These are phyloP conservation scores for Hypoxylon sp. DNA, from an alignment of 2,329 filamentous ascomycete genomes.

Conservation along the genomic window DNA sequence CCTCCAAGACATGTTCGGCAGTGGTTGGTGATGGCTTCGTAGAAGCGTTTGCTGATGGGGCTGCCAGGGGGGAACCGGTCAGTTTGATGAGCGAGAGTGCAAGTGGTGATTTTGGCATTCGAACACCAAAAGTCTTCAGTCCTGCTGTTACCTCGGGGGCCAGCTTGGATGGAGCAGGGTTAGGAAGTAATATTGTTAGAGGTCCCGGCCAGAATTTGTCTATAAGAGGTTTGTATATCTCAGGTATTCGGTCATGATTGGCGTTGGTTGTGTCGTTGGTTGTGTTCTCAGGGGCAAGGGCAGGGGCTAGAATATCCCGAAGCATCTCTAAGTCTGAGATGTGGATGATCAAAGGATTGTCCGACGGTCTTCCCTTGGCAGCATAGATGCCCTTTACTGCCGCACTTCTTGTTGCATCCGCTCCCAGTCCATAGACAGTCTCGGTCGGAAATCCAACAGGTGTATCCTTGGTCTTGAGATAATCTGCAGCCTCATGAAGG, in stretches of 20 bases:
- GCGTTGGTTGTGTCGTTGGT: constrained; percentile 44
- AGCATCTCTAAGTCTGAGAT: constrained; percentile 85
- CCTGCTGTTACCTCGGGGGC: constrained; percentile 94
- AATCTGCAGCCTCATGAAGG: constrained; percentile 73
- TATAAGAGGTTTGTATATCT: constrained; percentile 82
- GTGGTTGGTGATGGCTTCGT: constrained; percentile 93
- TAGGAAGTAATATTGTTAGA: constrained; percentile 87
- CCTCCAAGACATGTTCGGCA: constrained; percentile 88
- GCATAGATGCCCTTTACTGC: constrained; percentile 93
- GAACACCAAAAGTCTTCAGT: constrained; percentile 84
- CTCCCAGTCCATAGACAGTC: constrained; percentile 97
- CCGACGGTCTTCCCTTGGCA: constrained; percentile 88
- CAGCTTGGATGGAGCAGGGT: constrained; percentile 75
- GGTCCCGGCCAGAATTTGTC: constrained; percentile 93
- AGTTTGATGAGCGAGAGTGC: constrained; percentile 88
- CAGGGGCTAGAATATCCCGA: constrained; percentile 65
- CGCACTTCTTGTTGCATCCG: constrained; percentile 86
- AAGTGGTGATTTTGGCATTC: constrained; percentile 88
- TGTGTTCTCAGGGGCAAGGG: constrained; percentile 43
- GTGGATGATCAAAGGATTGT: constrained; percentile 96
- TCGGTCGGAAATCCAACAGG: constrained; percentile 97
- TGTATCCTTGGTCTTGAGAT: constrained; percentile 72
- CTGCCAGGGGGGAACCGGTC: constrained; percentile 82
- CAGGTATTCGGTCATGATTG: constrained; percentile 66
- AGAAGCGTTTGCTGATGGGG: constrained; percentile 93